Conservation (phyloP, 1,284 basidiomycete species). For the Pascua sp. region DNA sequence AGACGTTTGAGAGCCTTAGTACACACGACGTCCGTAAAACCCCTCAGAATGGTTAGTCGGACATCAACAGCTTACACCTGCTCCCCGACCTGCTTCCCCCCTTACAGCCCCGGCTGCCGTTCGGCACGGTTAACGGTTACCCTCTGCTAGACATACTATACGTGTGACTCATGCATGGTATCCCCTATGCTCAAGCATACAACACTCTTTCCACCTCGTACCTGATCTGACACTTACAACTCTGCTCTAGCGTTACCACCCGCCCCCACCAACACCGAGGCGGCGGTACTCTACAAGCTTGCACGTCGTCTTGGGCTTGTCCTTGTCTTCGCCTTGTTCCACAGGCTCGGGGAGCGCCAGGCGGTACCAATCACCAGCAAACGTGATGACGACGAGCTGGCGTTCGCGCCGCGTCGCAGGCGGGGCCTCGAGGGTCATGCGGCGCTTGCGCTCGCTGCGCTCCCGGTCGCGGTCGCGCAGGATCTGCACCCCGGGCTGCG, state of each 20-base stretch:
- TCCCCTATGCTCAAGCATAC: too few relatives aligned
- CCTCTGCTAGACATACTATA: too few relatives aligned
- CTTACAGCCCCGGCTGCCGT: too few relatives aligned
- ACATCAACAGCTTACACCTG: too few relatives aligned
- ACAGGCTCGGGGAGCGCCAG: slow-evolving; percentile 60
- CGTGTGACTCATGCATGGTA: too few relatives aligned
- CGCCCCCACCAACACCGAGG: slow-evolving; percentile 40
- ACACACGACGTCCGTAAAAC: too few relatives aligned
- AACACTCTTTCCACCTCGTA: too few relatives aligned
- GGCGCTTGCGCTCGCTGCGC: not conserved
- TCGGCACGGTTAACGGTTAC: too few relatives aligned
- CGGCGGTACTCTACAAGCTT: slow-evolving; percentile 45
- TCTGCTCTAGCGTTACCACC: slow-evolving; percentile 25
- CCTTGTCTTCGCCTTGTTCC: slow-evolving; percentile 10
- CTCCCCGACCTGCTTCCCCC: too few relatives aligned
- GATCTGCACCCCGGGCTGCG: not conserved
- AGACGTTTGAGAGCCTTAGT: too few relatives aligned
- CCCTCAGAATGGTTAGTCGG: too few relatives aligned
- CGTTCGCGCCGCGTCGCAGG: not conserved
- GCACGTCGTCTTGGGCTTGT: slow-evolving; percentile 22
- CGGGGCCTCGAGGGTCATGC: slow-evolving; percentile 1
- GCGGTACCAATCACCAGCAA: slow-evolving; percentile 88
- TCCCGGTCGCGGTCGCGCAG: not conserved
- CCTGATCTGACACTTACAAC: too few relatives aligned
- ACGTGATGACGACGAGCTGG: slow-evolving; percentile 79